phyloP scores from a whole-genome alignment of 495 filamentous ascomycete genomes.

The Podospora bellae-mahoneyi region DNA sequence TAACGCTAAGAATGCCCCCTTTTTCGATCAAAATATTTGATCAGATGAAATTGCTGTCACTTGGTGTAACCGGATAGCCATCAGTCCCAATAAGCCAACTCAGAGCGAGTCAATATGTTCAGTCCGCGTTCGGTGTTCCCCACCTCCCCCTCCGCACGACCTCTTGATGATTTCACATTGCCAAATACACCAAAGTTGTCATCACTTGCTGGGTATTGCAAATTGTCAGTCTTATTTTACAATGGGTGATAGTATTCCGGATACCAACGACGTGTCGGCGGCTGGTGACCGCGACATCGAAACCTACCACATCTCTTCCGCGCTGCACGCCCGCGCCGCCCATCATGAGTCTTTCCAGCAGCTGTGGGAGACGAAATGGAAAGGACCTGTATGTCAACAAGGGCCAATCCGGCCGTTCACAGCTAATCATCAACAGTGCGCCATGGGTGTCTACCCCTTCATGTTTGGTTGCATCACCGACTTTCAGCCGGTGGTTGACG shows the following conservation, averaged over 20 bases:
- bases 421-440: conserved; percentile 15
- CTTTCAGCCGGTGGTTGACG: conserved; percentile 61
- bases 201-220: not conserved
- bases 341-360: conserved; percentile 66
- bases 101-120: not conserved
- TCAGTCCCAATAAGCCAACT: not conserved
- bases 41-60: not conserved
- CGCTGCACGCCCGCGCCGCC: conserved; percentile 15
- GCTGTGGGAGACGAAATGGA: conserved; percentile 76
- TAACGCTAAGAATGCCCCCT: not conserved
- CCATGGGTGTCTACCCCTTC: conserved; percentile 69
- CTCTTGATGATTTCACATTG: not conserved
- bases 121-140: not conserved
- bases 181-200: not conserved
- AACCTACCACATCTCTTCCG: conserved; percentile 22
- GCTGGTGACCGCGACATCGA: not conserved
- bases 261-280: not conserved
- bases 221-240: not conserved
- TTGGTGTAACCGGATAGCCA: not conserved
- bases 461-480: conserved; percentile 62
- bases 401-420: not conserved
- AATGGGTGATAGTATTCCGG: not conserved
- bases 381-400: conserved; percentile 48
- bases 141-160: not conserved
- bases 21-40: not conserved